phyloP scores from a whole-genome alignment of 331 rosid genomes.

The Rhamnella rubrinervis region DNA sequence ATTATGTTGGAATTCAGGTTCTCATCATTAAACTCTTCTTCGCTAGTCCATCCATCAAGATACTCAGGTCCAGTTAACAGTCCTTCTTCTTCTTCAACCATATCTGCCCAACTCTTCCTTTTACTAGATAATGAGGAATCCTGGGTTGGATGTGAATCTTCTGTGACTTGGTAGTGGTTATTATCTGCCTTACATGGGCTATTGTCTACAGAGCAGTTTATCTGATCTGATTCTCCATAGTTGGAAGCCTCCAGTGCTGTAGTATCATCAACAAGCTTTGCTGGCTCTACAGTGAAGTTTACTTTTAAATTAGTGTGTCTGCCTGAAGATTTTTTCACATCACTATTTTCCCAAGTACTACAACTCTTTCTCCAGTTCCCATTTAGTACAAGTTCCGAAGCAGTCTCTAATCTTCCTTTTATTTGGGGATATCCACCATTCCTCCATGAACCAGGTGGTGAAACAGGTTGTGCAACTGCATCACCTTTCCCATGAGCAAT shows the following conservation, averaged over 20 bases:
- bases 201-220: constrained; percentile 17
- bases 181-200: constrained; percentile 10
- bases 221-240: background rate
- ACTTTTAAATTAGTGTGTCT: constrained; percentile 7
- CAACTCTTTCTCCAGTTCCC: constrained; percentile 28
- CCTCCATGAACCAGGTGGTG: background rate
- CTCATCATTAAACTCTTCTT: constrained; percentile 51
- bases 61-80: constrained; percentile 20
- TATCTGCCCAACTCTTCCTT: constrained; percentile 98
- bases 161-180: constrained; percentile 18
- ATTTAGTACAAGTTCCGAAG: constrained; percentile 7
- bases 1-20: constrained; percentile 56
- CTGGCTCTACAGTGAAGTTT: constrained; percentile 13
- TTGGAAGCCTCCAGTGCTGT: background rate
- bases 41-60: constrained; percentile 25
- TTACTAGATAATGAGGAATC: constrained; percentile 20
- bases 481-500: background rate
- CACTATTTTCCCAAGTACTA: constrained; percentile 11
- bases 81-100: constrained; percentile 78
- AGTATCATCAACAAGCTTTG: constrained; percentile 21
- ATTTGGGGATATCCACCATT: background rate
- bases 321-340: constrained; percentile 16
- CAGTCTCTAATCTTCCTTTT: background rate
- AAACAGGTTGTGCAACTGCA: constrained; percentile 10
- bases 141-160: constrained; percentile 16